phyloP scores from a whole-genome alignment of 345 rosid species.

The Lenwebbia sp. region DNA sequence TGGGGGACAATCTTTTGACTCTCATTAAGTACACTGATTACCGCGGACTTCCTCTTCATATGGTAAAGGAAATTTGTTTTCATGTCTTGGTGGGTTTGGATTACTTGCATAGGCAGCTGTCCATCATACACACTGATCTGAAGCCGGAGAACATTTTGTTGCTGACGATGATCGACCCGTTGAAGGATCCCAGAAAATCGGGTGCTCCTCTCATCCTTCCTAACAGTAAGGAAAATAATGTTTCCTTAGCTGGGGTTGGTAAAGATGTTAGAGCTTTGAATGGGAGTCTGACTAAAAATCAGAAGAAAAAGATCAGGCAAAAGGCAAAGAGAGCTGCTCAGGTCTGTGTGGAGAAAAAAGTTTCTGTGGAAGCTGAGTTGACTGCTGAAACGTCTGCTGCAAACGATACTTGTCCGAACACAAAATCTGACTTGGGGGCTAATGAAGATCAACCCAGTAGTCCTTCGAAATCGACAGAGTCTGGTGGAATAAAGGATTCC shows the following conservation, averaged over 20 bases:
- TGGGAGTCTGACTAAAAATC: slow-evolving; percentile 47
- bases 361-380: slow-evolving; percentile 16
- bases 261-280: slow-evolving; percentile 13
- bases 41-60: slow-evolving; percentile 42
- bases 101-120: slow-evolving; percentile 64
- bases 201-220: slow-evolving; percentile 36
- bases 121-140: slow-evolving; percentile 66
- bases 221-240: slow-evolving; percentile 23
- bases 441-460: slow-evolving; percentile 21
- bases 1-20: slow-evolving; percentile 63
- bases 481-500: slow-evolving; percentile 22
- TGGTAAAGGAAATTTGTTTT: slow-evolving; percentile 50
- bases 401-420: slow-evolving; percentile 13
- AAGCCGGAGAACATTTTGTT: slow-evolving; percentile 65
- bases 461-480: slow-evolving; percentile 25
- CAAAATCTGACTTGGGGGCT: slow-evolving; percentile 11
- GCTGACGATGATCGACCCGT: slow-evolving; percentile 46
- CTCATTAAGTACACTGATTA: slow-evolving; percentile 55
- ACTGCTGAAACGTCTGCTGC: slow-evolving; percentile 27
- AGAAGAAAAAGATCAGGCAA: slow-evolving; percentile 49
- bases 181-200: slow-evolving; percentile 42
- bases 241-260: slow-evolving; percentile 14
- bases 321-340: slow-evolving; percentile 51
- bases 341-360: slow-evolving; percentile 38
- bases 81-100: slow-evolving; percentile 53